Evolutionary conservation across 176 grass and related monocot genomes (phyloP), one percentile per base, ranked within the genome.

Genomic region (Pontederia crassipes): DNA sequence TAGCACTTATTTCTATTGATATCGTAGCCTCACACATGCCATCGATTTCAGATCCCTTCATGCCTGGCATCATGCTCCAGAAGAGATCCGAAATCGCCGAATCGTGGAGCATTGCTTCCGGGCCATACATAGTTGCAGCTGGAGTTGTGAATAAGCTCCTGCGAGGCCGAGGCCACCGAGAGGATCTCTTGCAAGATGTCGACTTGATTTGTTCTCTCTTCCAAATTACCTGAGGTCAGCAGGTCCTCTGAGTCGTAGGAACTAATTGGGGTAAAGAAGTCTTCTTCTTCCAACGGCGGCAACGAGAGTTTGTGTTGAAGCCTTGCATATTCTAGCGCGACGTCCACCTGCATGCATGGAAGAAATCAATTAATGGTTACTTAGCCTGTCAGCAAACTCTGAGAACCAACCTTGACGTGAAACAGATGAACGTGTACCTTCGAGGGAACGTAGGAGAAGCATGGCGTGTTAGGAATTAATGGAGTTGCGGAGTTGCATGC

Each of bases 291-390:
- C 60, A 92, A 60, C 2, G 84, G 84, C 49, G 93, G 93, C 64
- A 98, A 71, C 32, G 79, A 66, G 55, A 98, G 71, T 71, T 84
- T 88, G 52, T 89, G 88, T 59, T 93, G 94, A 68, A 98, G 57
- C 77, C 88, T 86, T 67, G 84, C 82, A 70, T 84, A 86, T 52
- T 88, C 79, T 60, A 89, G 65, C 53, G 79, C 94, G 29, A 98
- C 82, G 54, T 98, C 84, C 29, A 91, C 87, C 87, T 89, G 72
- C 78, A 59, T 61, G 18, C 15, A 55, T 20, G 18, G 8, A 12
- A 55, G 20, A 24, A 24, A 24, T 24, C 20, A 24, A 24, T 24
- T 24, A 24, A 24, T 24, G 20, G 20, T 24, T 24, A n/a, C n/a
- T n/a, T n/a, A 24, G 20, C 20, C 20, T 24, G 20, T 24, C 20